A percentile compares a stretch with the other conserved stretches of the same genome.
Evolutionary conservation across 2,329 filamentous ascomycete genomes (phyloP).

Genomic region (Phaeomoniella chlamydospora): DNA sequence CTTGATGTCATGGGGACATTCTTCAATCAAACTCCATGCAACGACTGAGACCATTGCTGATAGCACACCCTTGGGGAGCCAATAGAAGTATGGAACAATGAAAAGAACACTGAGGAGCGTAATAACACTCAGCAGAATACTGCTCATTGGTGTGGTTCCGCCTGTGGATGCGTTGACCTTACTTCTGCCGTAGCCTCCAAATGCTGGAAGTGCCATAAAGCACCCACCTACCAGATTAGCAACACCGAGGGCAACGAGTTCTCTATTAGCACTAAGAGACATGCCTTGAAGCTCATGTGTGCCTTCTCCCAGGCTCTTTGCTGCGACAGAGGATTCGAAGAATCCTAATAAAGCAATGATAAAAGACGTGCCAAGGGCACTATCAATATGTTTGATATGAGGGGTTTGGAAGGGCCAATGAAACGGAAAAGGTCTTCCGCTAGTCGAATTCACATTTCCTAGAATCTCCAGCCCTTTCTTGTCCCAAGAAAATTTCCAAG

Average conservation of each 20-base stretch:
- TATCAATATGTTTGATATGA: conserved; percentile 68
- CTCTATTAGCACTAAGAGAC: conserved; percentile 75
- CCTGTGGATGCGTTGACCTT: conserved; percentile 92
- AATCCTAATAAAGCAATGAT: conserved; percentile 93
- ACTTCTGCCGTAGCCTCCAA: conserved; percentile 90
- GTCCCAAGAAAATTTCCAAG: conserved; percentile 67
- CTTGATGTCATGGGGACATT: conserved; percentile 78
- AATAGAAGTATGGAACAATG: conserved; percentile 84
- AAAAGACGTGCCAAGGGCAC: conserved; percentile 81
- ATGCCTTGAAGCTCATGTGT: conserved; percentile 61
- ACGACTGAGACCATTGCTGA: conserved; percentile 92
- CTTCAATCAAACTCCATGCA: conserved; percentile 86
- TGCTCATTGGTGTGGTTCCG: conserved; percentile 85
- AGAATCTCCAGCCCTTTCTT: conserved; percentile 67
- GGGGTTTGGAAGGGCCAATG: conserved; percentile 69
- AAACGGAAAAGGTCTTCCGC: conserved; percentile 60
- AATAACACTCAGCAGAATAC: conserved; percentile 69
- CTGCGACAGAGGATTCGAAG: conserved; percentile 92
- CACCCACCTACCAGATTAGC: conserved; percentile 85
- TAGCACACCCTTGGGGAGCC: conserved; percentile 89
- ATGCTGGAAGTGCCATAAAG: conserved; percentile 85
- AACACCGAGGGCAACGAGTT: conserved; percentile 79
- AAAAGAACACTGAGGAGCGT: conserved; percentile 69
- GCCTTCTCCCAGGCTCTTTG: conserved; percentile 64
- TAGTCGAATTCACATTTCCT: conserved; percentile 61